phyloP scores from a whole-genome alignment of 352 stramenopile genomes.

The Globisporangium okanoganense region DNA sequence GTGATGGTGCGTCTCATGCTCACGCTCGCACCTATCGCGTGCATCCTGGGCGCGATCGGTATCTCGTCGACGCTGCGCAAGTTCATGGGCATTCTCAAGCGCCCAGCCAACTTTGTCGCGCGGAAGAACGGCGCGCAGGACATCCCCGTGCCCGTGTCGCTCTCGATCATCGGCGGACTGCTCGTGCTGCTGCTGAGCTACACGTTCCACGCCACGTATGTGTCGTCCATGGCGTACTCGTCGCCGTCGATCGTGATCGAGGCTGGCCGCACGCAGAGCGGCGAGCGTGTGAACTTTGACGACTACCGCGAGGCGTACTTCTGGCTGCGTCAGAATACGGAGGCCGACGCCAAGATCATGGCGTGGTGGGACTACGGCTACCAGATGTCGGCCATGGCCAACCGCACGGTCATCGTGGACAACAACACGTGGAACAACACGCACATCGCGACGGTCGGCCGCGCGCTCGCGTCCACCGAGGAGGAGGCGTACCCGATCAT shows the following conservation, averaged over 20 bases:
- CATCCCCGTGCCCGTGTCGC: conserved; percentile 50
- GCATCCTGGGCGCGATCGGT: conserved; percentile 85
- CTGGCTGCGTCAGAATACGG: conserved; percentile 89
- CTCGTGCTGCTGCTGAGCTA: conserved; percentile 84
- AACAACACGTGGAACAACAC: conserved; percentile 98
- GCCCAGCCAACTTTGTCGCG: conserved; percentile 47
- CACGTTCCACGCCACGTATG: conserved; percentile 85
- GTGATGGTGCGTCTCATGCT: conserved; percentile 93
- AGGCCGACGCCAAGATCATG: conserved; percentile 84
- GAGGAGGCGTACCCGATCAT: conserved; percentile 89
- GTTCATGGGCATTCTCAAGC: conserved; percentile 67
- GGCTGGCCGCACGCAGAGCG: conserved; percentile 58
- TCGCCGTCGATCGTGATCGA: conserved; percentile 92
- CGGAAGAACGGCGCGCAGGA: conserved; percentile 56
- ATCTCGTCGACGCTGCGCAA: conserved; percentile 79
- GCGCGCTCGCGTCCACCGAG: conserved; percentile 78
- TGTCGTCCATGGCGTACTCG: conserved; percentile 90
- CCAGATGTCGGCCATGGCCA: conserved; percentile 91
- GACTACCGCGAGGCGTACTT: conserved; percentile 97
- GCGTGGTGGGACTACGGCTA: conserved; percentile 92
- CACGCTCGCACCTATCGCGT: conserved; percentile 90
- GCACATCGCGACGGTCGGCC: conserved; percentile 94
- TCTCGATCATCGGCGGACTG: conserved; percentile 56
- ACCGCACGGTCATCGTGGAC: conserved; percentile 89
- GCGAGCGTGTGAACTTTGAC: conserved; percentile 90